Evolutionary conservation across 805 yeast species (phyloP), one percentile per base, ranked within the genome.

Genomic region (Hanseniaspora occidentalis): DNA sequence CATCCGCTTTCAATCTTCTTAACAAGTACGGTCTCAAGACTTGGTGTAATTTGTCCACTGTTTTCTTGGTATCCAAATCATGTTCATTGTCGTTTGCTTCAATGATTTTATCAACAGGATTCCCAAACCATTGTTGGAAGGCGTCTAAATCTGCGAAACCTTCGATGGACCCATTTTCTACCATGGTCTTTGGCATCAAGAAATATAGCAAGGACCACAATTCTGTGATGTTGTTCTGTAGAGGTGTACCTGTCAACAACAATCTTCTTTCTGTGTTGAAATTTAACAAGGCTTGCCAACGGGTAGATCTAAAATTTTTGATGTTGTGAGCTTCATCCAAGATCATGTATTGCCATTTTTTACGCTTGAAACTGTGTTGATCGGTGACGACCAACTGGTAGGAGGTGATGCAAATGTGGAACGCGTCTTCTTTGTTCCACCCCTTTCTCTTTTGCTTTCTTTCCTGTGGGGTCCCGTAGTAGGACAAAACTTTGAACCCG

Each of bases 81-180:
- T 60, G 56, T 9, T 68, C 64, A 4, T 80, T 84, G 43, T 76
- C 80, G 16, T 4, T 24, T 7, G 29, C 22, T 58, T 92, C 96
- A 40, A 92, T 77, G 45, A 92, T 76, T 49, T 76, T 82, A 57
- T 92, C 97, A 3, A 92, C 96, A 0, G 99, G 98, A 45, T 79
- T 75, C n/a, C 96, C 95, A 60, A 92, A 92, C 99, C 98, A 92
- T 48, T 84, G 94, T 53, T 92, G 98, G 58, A 92, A 92, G 53
- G 92, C 95, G 47, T 84, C 92, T 44, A 92, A 66, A 52, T 89
- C 86, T 1, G 99, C 97, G 71, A 92, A 92, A 2, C 97, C 98
- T 38, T 81, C 88, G 5, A 59, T 51, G 23, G 52, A 53, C 23
- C 62, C 62, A 37, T 54, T 53, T 3, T 65, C 56, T 0, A 95